Conservation (phyloP, 768 basidiomycete genomes). For the Strobilomyces echinocephalus region DNA sequence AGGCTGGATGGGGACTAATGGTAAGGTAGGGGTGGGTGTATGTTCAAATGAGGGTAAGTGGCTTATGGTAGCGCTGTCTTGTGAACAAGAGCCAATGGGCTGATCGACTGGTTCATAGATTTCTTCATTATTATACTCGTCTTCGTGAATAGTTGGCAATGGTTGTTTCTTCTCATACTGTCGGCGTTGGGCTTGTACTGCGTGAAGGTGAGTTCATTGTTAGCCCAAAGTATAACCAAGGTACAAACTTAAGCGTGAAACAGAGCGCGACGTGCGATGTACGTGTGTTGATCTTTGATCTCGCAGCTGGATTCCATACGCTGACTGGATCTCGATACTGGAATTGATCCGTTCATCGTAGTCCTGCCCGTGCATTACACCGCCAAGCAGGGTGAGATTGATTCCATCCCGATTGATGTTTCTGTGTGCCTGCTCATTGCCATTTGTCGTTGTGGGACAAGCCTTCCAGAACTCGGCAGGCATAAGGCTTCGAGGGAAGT, state of each 20-base stretch:
- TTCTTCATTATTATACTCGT: background rate
- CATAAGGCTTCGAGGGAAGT: slow-evolving; percentile 2
- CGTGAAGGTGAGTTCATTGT: background rate
- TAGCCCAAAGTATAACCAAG: background rate
- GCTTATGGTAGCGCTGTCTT: background rate
- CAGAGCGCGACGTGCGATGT: background rate
- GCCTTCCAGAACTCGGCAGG: background rate
- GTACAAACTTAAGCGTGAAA: background rate
- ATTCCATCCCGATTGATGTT: slow-evolving; percentile 7
- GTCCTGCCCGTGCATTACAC: slow-evolving; percentile 6
- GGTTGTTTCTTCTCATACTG: background rate
- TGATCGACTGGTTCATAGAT: background rate
- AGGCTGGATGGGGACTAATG: background rate
- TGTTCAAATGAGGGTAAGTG: background rate
- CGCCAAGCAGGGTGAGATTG: slow-evolving; percentile 3
- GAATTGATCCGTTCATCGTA: background rate
- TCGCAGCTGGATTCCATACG: background rate
- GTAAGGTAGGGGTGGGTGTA: background rate
- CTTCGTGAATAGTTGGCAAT: background rate
- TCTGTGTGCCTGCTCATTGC: slow-evolving; percentile 7
- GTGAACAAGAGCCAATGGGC: background rate
- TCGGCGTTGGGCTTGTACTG: background rate
- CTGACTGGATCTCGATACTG: background rate
- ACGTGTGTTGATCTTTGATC: background rate
- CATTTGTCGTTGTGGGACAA: slow-evolving; percentile 9